These are phyloP conservation scores for Biscogniauxia sp. DNA, from an alignment of 2,329 filamentous ascomycete genomes.

Conservation along the genomic window DNA sequence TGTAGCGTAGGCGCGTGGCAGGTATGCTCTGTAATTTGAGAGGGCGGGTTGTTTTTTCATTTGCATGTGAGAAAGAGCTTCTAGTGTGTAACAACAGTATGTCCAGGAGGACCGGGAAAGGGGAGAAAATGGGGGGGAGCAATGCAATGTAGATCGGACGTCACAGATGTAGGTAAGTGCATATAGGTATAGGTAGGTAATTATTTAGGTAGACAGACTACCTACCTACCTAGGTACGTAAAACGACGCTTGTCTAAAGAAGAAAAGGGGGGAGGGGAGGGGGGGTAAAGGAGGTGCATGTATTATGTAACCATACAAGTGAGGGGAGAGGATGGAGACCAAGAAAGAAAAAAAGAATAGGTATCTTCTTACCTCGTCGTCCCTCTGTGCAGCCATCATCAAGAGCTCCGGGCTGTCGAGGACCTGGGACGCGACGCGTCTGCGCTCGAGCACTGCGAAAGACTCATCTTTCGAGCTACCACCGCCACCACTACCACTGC, in stretches of 20 bases:
- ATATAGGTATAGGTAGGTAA: no score
- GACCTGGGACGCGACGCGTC: conserved; percentile 50
- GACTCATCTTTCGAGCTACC: conserved; percentile 33
- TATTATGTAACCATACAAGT: no score
- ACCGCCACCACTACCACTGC: background rate
- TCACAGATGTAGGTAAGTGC: background rate
- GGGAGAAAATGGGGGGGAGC: background rate
- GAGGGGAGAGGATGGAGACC: background rate
- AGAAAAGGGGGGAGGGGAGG: conserved; percentile 1
- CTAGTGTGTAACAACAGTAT: background rate
- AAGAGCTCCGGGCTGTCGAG: conserved; percentile 57
- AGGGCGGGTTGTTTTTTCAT: background rate
- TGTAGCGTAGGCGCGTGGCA: conserved; percentile 55
- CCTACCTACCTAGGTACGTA: no score
- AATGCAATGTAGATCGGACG: background rate
- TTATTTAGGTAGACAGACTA: no score
- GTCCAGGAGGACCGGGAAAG: background rate
- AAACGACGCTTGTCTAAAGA: background rate
- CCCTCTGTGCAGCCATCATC: conserved; percentile 56
- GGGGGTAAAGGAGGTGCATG: background rate
- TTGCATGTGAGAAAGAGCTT: background rate
- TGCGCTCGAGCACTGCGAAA: conserved; percentile 42
- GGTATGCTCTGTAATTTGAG: conserved; percentile 47
- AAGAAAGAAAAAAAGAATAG: background rate
- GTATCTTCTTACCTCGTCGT: conserved; percentile 47